Evolutionary conservation across 495 filamentous ascomycete species (phyloP), one percentile per base, ranked within the genome.

Genomic region (Physcia stellaris): DNA sequence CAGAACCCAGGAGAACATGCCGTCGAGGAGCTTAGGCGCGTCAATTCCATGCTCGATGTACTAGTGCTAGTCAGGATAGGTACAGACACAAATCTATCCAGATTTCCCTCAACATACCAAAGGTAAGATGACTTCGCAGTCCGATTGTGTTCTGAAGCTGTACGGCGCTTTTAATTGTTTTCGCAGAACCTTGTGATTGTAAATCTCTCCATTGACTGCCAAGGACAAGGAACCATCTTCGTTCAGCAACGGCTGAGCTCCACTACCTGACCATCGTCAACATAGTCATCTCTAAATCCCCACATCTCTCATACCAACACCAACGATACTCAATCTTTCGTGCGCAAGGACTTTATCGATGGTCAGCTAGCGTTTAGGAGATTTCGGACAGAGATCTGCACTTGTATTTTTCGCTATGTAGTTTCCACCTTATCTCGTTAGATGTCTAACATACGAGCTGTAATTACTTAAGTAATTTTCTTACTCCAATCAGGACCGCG

Each of bases 121-220:
- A 37, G 92, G 90, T 51, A 96, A 86, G 57, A 98, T 88, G 52
- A 96, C 85, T 63, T 98, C 90, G 62, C 90, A 98, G 50, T 98
- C 90, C 22, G 87, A 94, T 55, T 90, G 80, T 36, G 90, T 98
- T 75, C 92, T 93, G 73, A 94, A 98, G 60, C 81, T 75, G 59
- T 93, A 88, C 18, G 79, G 73, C 17, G 61, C 64, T 60, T 83
- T 83, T 53, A 95, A 61, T 43, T 62, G 65, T 62, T 94, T 95
- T 46, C 90, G 77, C 48, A 98, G 65, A 48, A 94, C 73, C 46
- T 86, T 77, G 64, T 98, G 90, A 74, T 98, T 98, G 71, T 98
- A 98, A 59, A 98, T 98, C 62, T 98, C 90, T 62, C 90, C 90
- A 62, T 98, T 98, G 77, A 95, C 90, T 42, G 90, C 90, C 35